Evolutionary conservation across 805 yeast species (phyloP).

Genomic region (Priceomyces melissophilus): DNA sequence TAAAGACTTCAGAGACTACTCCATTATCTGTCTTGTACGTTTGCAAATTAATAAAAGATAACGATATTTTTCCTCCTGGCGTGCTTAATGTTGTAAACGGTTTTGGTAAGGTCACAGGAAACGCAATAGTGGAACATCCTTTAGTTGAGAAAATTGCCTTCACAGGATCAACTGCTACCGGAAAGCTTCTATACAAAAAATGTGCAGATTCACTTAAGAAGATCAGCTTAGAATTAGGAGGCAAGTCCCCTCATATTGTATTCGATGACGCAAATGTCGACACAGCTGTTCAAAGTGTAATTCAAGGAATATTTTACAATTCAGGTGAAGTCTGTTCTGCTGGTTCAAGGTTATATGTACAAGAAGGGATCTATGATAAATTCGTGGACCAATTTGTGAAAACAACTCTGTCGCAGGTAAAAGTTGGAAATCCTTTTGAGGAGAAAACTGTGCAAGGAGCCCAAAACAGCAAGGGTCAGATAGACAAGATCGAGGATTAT

Average conservation of each 20-base stretch:
- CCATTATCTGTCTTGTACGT: constrained; percentile 45
- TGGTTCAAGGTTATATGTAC: constrained; percentile 44
- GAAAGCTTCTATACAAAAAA: constrained; percentile 37
- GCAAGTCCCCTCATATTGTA: constrained; percentile 47
- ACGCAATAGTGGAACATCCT: constrained; percentile 43
- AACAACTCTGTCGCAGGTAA: constrained; percentile 26
- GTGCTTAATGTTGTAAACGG: constrained; percentile 47
- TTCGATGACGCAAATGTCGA: constrained; percentile 48
- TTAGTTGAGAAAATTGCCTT: constrained; percentile 51
- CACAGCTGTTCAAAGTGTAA: constrained; percentile 49
- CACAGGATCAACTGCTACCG: constrained; percentile 53
- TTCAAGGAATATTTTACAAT: constrained; percentile 43
- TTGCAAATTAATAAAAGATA: constrained; percentile 40
- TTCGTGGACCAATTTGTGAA: constrained; percentile 37
- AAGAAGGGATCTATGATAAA: constrained; percentile 40
- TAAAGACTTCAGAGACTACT: constrained; percentile 49
- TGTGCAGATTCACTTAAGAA: constrained; percentile 44
- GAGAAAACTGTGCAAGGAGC: constrained; percentile 49
- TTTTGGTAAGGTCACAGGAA: constrained; percentile 43
- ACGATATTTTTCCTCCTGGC: constrained; percentile 44
- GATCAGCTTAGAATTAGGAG: constrained; percentile 51
- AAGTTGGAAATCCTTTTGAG: constrained; percentile 45
- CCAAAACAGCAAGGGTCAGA: constrained; percentile 50
- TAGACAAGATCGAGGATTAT: constrained; percentile 39
- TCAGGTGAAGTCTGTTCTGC: constrained; percentile 49